These are phyloP conservation scores for Rhododendron molle DNA, from an alignment of 148 eudicot genomes.

Conservation along the genomic window DNA sequence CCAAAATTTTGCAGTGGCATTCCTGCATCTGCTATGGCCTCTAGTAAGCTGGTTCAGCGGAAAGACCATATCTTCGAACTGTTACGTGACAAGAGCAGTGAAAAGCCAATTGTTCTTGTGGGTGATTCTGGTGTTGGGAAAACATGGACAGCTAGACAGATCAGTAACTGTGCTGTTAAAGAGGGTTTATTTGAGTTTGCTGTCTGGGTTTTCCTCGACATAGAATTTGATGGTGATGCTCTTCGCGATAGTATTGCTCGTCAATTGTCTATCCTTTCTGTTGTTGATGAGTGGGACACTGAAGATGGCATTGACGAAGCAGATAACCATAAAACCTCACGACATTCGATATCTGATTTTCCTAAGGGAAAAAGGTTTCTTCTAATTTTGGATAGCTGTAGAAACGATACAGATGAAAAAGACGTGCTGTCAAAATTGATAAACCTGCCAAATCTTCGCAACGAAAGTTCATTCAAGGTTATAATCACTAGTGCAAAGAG, in stretches of 20 bases:
- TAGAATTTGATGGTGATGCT: neutral
- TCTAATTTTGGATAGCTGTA: constrained; percentile 8
- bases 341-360: neutral
- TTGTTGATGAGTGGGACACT: neutral
- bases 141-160: constrained; percentile 10
- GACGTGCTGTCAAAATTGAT: neutral
- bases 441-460: neutral
- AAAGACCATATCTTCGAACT: neutral
- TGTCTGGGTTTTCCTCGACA: constrained; percentile 1
- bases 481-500: constrained; percentile 9
- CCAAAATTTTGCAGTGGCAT: neutral
- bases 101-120: neutral
- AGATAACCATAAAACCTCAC: neutral
- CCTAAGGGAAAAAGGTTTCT: neutral
- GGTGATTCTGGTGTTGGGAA: constrained; percentile 6
- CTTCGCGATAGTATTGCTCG: neutral
- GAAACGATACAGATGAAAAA: neutral
- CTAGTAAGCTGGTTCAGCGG: neutral
- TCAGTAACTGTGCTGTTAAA: neutral
- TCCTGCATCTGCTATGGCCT: constrained; percentile 5
- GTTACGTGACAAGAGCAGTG: neutral
- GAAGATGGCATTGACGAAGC: constrained; percentile 7
- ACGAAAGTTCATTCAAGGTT: constrained; percentile 1
- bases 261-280: neutral
- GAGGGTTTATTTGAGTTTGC: neutral